Conservation (phyloP, 768 basidiomycete genomes). For the Coprinopsis strossmayeri region DNA sequence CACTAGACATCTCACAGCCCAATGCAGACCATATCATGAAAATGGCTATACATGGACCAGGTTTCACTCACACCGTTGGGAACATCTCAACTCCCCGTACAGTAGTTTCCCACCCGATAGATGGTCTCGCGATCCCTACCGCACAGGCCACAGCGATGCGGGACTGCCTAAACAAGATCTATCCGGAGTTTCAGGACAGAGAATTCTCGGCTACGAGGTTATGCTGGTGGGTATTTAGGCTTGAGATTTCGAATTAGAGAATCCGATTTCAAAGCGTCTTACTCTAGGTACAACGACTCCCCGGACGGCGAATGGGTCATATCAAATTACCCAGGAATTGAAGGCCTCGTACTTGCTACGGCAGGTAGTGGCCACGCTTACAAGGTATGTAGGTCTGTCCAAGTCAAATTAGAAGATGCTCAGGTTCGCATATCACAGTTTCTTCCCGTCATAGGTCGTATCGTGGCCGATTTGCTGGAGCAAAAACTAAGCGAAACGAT, state of each 20-base stretch:
- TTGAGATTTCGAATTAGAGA: not conserved
- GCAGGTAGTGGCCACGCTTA: conserved; percentile 86
- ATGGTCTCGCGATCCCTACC: conserved; percentile 63
- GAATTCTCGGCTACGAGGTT: conserved; percentile 69
- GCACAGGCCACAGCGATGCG: conserved; percentile 45
- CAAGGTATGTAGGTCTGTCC: conserved; percentile 55
- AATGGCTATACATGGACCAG: conserved; percentile 68
- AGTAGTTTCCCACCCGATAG: conserved; percentile 47
- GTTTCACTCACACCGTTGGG: conserved; percentile 49
- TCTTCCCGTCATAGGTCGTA: conserved; percentile 73
- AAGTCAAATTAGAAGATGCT: too few relatives aligned
- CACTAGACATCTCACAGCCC: conserved; percentile 36
- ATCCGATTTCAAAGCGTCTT: too few relatives aligned
- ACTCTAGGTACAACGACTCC: conserved; percentile 82
- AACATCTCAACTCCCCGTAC: conserved; percentile 76
- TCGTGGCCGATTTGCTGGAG: conserved; percentile 71
- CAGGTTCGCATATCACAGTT: conserved; percentile 48
- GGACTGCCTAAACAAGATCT: conserved; percentile 45
- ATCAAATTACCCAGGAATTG: conserved; percentile 54
- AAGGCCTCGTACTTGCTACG: conserved; percentile 71
- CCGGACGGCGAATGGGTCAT: conserved; percentile 88
- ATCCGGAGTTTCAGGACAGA: conserved; percentile 72
- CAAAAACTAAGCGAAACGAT: conserved; percentile 48
- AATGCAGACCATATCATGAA: conserved; percentile 68
- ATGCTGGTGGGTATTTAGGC: conserved; percentile 64